phyloP scores from a whole-genome alignment of 257 asterid species.

The Rubia yunnanensis region DNA sequence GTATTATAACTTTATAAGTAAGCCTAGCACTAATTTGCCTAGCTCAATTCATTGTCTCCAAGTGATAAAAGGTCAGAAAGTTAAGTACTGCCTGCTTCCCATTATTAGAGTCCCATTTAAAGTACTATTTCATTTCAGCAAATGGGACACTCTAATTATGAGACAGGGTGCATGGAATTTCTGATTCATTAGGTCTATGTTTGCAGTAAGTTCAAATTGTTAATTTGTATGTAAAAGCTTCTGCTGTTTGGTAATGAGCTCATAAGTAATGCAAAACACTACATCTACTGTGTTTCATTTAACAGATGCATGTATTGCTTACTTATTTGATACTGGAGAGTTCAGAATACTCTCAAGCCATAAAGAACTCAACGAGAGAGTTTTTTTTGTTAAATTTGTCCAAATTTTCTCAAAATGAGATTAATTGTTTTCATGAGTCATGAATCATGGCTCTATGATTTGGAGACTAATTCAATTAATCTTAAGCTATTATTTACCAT shows the following conservation, averaged over 20 bases:
- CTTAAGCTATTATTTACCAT: background rate
- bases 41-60: background rate
- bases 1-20: too few species aligned
- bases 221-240: background rate
- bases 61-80: background rate
- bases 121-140: background rate
- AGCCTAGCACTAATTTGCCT: background rate
- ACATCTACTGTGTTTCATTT: background rate
- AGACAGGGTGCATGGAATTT: background rate
- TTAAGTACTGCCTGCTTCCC: background rate
- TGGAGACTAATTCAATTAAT: background rate
- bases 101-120: background rate
- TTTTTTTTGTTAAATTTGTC: background rate
- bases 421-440: background rate
- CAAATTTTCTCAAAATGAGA: background rate
- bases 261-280: background rate
- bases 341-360: background rate
- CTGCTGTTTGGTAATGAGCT: background rate
- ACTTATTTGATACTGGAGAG: background rate
- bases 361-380: background rate
- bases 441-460: background rate
- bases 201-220: background rate
- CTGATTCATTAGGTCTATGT: background rate
- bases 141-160: background rate
- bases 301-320: background rate